These are phyloP conservation scores for Boletus rubescentipes DNA, from an alignment of 768 basidiomycete genomes.

Conservation along the genomic window DNA sequence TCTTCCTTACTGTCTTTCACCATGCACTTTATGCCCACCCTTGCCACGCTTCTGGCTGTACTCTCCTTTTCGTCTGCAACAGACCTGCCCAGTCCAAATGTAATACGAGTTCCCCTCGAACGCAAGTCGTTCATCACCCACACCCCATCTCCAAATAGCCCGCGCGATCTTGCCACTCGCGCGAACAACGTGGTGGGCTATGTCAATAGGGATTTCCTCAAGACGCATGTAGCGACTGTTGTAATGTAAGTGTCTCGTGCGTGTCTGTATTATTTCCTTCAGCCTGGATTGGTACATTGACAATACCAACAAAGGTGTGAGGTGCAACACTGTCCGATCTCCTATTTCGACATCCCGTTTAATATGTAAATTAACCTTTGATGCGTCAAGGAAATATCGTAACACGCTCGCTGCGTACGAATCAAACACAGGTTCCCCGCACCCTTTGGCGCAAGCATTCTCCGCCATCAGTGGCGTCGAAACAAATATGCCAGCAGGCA, in stretches of 20 bases:
- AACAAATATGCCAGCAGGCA: not conserved
- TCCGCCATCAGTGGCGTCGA: slow-evolving; percentile 4
- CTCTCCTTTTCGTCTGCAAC: slow-evolving; percentile 18
- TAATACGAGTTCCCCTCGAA: slow-evolving; percentile 24
- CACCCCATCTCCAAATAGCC: not conserved
- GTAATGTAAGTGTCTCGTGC: slow-evolving; percentile 17
- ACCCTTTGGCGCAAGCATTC: slow-evolving; percentile 29
- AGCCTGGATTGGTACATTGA: not conserved
- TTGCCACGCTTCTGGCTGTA: slow-evolving; percentile 12
- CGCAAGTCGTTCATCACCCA: slow-evolving; percentile 18
- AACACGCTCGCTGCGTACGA: slow-evolving; percentile 44
- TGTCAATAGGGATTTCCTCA: slow-evolving; percentile 13
- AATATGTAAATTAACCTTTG: not conserved
- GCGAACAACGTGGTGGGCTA: not conserved
- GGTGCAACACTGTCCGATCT: not conserved
- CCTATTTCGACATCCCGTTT: not conserved
- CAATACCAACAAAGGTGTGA: not conserved
- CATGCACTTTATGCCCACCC: slow-evolving; percentile 19
- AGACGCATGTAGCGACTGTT: slow-evolving; percentile 14
- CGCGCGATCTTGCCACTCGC: not conserved
- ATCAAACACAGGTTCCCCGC: slow-evolving; percentile 43
- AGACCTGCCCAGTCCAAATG: not conserved
- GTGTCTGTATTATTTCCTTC: not conserved
- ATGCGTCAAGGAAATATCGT: slow-evolving; percentile 39
- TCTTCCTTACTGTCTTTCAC: slow-evolving; percentile 3